phyloP scores from a whole-genome alignment of 164 flowering plant species.

The Vitis cinerea region DNA sequence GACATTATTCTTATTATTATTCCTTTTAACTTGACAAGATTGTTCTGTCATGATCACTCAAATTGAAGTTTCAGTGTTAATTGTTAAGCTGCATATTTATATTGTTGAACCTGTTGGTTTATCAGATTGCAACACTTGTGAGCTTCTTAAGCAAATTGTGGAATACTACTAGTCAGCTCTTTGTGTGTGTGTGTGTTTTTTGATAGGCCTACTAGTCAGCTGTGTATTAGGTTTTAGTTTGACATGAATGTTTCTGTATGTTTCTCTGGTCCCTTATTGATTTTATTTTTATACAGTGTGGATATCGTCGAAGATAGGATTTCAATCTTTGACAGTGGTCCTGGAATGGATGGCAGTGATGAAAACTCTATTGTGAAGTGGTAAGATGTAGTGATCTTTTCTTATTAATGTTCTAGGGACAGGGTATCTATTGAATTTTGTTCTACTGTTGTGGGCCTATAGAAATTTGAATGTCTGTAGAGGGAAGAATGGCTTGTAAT shows the following conservation, averaged over 20 bases:
- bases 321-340: constrained; percentile 69
- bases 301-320: constrained; percentile 33
- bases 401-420: not conserved
- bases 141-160: too few relatives aligned
- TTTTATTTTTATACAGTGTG: constrained; percentile 47
- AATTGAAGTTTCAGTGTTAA: too few relatives aligned
- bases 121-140: too few relatives aligned
- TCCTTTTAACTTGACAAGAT: too few relatives aligned
- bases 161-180: too few relatives aligned
- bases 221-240: not conserved
- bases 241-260: not conserved
- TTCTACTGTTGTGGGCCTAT: not conserved
- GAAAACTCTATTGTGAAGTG: constrained; percentile 67
- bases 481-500: too few relatives aligned
- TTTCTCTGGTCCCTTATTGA: not conserved
- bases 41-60: too few relatives aligned
- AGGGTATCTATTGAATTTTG: not conserved
- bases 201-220: too few relatives aligned
- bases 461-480: not conserved
- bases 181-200: too few relatives aligned
- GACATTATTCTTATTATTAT: too few relatives aligned
- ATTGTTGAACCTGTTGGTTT: too few relatives aligned
- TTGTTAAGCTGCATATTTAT: too few relatives aligned
- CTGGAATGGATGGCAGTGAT: constrained; percentile 83
- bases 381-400: constrained; percentile 28